These are phyloP conservation scores for Neonothopanus nambi DNA, from an alignment of 1,284 basidiomycete genomes.

Conservation along the genomic window DNA sequence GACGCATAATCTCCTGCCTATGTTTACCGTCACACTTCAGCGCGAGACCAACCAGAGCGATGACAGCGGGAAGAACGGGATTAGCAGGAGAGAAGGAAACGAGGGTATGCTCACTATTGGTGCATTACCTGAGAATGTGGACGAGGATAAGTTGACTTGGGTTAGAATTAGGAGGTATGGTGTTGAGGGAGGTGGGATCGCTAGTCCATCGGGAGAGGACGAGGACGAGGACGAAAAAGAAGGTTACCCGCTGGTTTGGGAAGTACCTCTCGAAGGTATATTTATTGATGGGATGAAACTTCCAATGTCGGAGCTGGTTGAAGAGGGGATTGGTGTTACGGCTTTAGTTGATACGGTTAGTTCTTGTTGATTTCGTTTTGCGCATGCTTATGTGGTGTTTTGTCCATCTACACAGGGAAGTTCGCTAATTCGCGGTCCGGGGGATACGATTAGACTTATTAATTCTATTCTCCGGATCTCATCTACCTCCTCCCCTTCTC, in stretches of 20 bases:
- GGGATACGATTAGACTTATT: constrained; percentile 35
- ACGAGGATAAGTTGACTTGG: constrained; percentile 49
- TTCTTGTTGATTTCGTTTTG: constrained; percentile 2
- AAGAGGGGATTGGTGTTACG: constrained; percentile 31
- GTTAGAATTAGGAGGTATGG: constrained; percentile 48
- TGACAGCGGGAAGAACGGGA: neutral
- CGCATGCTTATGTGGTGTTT: constrained; percentile 12
- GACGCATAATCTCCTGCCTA: constrained; percentile 24
- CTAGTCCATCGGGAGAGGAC: constrained; percentile 46
- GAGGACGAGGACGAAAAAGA: too few relatives aligned
- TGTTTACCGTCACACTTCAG: constrained; percentile 48
- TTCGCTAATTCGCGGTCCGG: constrained; percentile 37
- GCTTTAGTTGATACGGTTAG: constrained; percentile 43
- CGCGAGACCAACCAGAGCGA: constrained; percentile 38
- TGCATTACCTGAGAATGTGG: constrained; percentile 44
- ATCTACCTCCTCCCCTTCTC: too few relatives aligned
- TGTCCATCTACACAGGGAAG: constrained; percentile 37
- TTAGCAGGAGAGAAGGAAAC: constrained; percentile 43
- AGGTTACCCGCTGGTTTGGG: constrained; percentile 28
- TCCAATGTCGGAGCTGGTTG: constrained; percentile 40
- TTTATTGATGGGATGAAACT: constrained; percentile 49
- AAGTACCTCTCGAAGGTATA: constrained; percentile 48
- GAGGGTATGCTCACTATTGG: constrained; percentile 52
- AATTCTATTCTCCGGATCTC: constrained; percentile 54
- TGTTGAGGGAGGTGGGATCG: constrained; percentile 40